Base-by-base conservation (phyloP, 192 early-diverging fungal species). In the Coemansia sp. region DNA sequence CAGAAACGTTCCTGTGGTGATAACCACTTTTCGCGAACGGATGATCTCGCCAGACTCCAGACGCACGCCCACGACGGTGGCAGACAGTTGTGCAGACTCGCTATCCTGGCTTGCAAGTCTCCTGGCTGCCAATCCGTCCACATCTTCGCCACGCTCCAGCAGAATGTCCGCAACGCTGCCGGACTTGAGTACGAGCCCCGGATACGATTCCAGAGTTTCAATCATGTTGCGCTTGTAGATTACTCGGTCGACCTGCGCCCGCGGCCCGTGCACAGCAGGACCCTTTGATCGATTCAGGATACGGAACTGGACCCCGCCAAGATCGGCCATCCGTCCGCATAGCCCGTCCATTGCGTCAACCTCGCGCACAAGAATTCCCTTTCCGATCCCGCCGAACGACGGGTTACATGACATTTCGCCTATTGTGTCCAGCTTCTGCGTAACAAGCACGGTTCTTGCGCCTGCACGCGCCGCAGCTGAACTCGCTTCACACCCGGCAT, bases 331-430 rank as follows among this genome's bases (percentile, higher is more conserved):
- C 18, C 84, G 80, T 15, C 89, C 90, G 68, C 92, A 94, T n/a
- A 94, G 84, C 47, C 92, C 92, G 69, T 92, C 92, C 76, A 94
- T 71, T 12, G 92, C 92, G 69, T 94, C 92, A 15, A 94, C 85
- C 64, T 94, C 92, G 59, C 86, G 80, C 19, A 94, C 90, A 26
- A 94, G 75, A 15, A 88, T 82, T n/a, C 92, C 92, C 65, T 94
- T 94, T 6, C 92, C 92, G 8, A 94, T 86, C 6, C 92, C 92
- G 45, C 92, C 92, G 82, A 94, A 92, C 0, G 92, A 92, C 32
- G 92, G 92, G 65, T 94, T 94, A 70, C 92, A 94, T 15, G 92
- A 94, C 91, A 94, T 90, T 70, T 94, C 92, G 21, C 92, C 92
- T 21, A 94, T 92, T 0, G 92, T 92, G 49, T 90, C 88, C 3